Conservation (phyloP, 2,329 filamentous ascomycete species). For the Monilinia fructicola region DNA sequence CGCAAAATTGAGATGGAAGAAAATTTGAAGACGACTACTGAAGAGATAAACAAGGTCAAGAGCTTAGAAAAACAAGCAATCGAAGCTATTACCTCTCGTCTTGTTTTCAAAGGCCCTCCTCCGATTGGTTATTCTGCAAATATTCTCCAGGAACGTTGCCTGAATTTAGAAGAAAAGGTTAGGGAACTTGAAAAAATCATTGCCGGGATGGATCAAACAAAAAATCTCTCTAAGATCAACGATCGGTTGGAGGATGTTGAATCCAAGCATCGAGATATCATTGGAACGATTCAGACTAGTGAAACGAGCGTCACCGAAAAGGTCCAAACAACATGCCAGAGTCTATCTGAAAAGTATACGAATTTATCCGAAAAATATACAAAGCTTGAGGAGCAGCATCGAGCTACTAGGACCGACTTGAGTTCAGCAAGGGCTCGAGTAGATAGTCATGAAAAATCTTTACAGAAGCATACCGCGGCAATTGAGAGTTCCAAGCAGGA, state of each 20-base stretch:
- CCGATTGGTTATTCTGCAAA: not conserved
- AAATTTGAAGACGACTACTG: not conserved
- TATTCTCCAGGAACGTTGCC: not conserved
- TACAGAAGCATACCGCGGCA: not conserved
- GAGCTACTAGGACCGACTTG: constrained; percentile 3
- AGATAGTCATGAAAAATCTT: not conserved
- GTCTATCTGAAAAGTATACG: not conserved
- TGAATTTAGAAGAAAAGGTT: not conserved
- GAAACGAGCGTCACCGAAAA: not conserved
- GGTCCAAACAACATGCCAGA: not conserved
- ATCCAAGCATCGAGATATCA: not conserved
- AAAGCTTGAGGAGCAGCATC: constrained; percentile 1
- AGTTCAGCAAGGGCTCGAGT: not conserved
- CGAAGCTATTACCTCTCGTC: not conserved
- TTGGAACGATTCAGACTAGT: not conserved
- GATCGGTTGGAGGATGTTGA: not conserved
- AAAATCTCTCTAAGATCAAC: not conserved
- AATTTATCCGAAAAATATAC: not conserved
- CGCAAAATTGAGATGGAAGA: not conserved
- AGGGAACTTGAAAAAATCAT: not conserved
- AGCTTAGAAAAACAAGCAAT: not conserved
- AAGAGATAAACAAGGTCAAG: constrained; percentile 9
- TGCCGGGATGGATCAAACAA: not conserved
- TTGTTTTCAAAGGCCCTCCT: not conserved
- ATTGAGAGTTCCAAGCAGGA: not conserved